phyloP scores from a whole-genome alignment of 1,284 basidiomycete genomes.

The Cerrena zonata region DNA sequence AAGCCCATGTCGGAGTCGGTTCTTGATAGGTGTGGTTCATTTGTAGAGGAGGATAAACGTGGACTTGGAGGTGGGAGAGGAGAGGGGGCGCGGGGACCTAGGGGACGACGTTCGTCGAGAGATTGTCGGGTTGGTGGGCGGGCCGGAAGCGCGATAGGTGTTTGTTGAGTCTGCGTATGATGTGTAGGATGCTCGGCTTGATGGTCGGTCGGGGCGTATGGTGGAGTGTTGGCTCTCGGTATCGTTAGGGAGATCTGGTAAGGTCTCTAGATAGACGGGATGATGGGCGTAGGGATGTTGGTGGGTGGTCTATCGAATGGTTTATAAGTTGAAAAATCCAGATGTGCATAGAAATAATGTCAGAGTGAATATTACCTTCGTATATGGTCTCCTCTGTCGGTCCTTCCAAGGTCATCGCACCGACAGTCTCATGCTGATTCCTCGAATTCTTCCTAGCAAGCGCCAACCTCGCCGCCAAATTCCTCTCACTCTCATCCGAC shows the following conservation, averaged over 20 bases:
- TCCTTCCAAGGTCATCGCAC: constrained; percentile 35
- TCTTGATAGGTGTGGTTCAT: constrained; percentile 36
- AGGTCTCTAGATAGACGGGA: constrained; percentile 38
- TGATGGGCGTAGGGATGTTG: constrained; percentile 44
- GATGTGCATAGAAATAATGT: too few relatives aligned
- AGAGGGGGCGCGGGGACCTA: constrained; percentile 68
- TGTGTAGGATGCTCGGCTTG: neutral
- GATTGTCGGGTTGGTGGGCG: constrained; percentile 15
- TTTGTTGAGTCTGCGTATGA: neutral
- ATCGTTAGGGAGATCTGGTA: constrained; percentile 28
- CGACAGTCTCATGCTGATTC: constrained; percentile 52
- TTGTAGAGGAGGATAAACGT: neutral
- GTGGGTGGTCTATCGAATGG: constrained; percentile 51
- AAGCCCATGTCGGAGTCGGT: constrained; percentile 40
- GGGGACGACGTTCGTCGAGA: constrained; percentile 48
- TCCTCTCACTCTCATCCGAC: constrained; percentile 63
- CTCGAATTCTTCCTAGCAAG: constrained; percentile 77
- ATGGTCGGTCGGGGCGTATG: constrained; percentile 32
- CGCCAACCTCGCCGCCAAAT: constrained; percentile 68
- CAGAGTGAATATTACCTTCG: constrained; percentile 50
- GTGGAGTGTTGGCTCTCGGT: constrained; percentile 35
- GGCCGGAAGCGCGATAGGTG: neutral
- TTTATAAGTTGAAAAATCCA: neutral
- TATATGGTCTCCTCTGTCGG: constrained; percentile 63
- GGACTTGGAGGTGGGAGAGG: constrained; percentile 43